These are phyloP conservation scores for Plasmodium cynomolgi DNA, from an alignment of 169 alveolate genomes.

Conservation along the genomic window DNA sequence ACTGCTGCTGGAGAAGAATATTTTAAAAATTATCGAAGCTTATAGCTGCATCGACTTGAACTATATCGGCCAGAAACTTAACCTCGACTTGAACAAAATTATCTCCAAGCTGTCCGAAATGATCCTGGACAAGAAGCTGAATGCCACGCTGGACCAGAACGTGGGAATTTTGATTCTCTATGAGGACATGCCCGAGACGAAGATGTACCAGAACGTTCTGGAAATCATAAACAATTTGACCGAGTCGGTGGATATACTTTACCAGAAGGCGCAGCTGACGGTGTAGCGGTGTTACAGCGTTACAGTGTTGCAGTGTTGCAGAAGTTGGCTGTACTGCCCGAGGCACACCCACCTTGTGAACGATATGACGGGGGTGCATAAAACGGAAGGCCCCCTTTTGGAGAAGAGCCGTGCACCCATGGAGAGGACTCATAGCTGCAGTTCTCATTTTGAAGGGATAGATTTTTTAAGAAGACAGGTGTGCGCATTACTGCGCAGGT, in stretches of 20 bases:
- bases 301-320: background rate
- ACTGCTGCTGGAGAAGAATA: constrained; percentile 90
- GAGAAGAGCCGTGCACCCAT: background rate
- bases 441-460: background rate
- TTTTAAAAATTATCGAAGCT: constrained; percentile 91
- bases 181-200: constrained; percentile 81
- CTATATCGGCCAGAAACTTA: constrained; percentile 88
- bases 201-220: constrained; percentile 83
- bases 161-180: constrained; percentile 91
- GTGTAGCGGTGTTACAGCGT: constrained; percentile 28
- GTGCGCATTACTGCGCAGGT: background rate
- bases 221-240: constrained; percentile 85
- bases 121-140: constrained; percentile 95
- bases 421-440: background rate
- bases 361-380: background rate
- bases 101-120: constrained; percentile 93
- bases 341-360: background rate
- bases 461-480: background rate
- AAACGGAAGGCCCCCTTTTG: background rate
- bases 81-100: constrained; percentile 87
- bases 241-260: constrained; percentile 86
- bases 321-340: background rate
- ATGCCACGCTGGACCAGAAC: constrained; percentile 95
- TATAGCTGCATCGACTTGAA: constrained; percentile 92
- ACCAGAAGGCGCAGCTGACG: constrained; percentile 86